These are phyloP conservation scores for Thamnidium elegans DNA, from an alignment of 192 early-diverging fungal genomes.

Conservation along the genomic window DNA sequence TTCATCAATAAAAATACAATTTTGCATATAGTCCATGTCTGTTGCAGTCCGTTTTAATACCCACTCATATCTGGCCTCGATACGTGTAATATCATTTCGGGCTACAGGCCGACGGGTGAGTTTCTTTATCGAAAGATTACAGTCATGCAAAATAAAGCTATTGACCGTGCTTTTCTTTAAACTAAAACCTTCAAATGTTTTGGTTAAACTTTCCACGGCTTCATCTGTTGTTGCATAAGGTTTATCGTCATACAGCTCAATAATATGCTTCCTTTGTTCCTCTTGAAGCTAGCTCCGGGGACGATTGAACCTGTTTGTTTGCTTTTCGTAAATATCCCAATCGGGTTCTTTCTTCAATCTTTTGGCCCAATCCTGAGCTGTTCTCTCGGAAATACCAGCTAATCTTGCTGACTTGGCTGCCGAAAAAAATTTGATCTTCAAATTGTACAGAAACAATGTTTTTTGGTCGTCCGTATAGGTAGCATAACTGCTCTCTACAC, in stretches of 20 bases:
- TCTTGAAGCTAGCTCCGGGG: neutral
- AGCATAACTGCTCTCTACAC: neutral
- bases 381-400: neutral
- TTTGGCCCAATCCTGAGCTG: neutral
- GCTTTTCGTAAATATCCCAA: neutral
- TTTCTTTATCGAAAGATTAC: no score
- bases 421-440: neutral
- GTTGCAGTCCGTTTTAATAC: neutral
- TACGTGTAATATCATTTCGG: neutral
- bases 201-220: no score
- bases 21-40: conserved; percentile 6
- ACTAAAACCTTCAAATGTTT: no score
- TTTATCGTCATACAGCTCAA: neutral
- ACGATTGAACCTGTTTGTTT: neutral
- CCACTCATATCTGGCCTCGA: neutral
- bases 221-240: neutral
- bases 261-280: neutral
- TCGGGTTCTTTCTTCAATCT: neutral
- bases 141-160: no score
- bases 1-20: conserved; percentile 26
- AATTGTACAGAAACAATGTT: neutral
- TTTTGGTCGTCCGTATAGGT: neutral
- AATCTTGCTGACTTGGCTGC: neutral
- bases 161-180: no score
- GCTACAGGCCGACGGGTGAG: neutral